phyloP scores from a whole-genome alignment of 2,329 filamentous ascomycete genomes.

The Colletotrichum orbiculare region DNA sequence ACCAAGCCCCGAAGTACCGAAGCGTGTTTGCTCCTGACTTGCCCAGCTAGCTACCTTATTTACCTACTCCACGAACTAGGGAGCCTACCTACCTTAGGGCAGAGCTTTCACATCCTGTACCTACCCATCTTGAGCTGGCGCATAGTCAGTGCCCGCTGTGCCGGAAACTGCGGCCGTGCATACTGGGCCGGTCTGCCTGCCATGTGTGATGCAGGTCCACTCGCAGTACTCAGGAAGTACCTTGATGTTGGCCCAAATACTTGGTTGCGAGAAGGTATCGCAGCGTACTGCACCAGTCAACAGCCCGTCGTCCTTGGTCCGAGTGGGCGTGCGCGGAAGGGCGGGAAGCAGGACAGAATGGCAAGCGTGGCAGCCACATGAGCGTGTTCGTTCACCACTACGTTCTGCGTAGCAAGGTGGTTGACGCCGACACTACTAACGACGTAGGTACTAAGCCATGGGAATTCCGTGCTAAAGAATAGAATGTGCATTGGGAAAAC shows the following conservation, averaged over 20 bases:
- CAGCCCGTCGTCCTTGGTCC: neutral
- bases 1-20: constrained; percentile 14
- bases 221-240: too few species aligned
- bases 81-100: constrained; percentile 2
- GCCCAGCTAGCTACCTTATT: too few species aligned
- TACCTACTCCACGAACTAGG: neutral
- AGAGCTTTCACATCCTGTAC: too few species aligned
- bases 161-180: constrained; percentile 27
- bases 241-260: too few species aligned
- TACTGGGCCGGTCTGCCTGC: constrained; percentile 16
- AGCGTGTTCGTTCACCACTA: neutral
- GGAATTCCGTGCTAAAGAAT: constrained; percentile 26
- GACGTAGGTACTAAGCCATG: constrained; percentile 8
- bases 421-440: neutral
- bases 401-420: too few species aligned
- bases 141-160: constrained; percentile 23
- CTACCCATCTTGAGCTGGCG: neutral
- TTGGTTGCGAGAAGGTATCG: too few species aligned
- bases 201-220: constrained; percentile 10
- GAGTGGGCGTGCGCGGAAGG: constrained; percentile 1
- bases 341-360: neutral
- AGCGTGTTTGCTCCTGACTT: constrained; percentile 4
- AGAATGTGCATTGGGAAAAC: constrained; percentile 18
- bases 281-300: neutral
- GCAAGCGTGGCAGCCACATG: constrained; percentile 28